Evolutionary conservation across 768 basidiomycete genomes (phyloP).

Genomic region (Macrocybe gigantea): DNA sequence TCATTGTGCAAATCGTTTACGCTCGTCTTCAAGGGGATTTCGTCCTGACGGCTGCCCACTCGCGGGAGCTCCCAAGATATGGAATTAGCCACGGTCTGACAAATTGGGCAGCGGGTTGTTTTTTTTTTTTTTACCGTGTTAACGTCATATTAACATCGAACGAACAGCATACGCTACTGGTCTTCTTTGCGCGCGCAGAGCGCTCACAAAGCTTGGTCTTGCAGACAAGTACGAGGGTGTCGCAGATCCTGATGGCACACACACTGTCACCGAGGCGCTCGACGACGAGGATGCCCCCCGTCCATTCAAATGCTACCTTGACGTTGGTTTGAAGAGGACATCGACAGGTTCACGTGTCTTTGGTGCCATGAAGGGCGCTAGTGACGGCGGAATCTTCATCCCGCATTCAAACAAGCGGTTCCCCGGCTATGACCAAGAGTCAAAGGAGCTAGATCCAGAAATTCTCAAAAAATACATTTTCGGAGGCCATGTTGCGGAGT

Average conservation of each 20-base stretch:
- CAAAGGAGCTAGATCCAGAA: conserved; percentile 91
- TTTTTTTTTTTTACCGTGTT: not conserved
- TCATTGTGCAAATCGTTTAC: conserved; percentile 94
- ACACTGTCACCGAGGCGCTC: conserved; percentile 76
- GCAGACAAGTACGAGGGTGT: conserved; percentile 98
- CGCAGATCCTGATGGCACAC: conserved; percentile 82
- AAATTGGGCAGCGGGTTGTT: conserved; percentile 93
- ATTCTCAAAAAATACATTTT: conserved; percentile 96
- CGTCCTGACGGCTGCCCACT: conserved; percentile 81
- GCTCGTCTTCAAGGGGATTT: conserved; percentile 98
- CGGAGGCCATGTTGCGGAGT: conserved; percentile 97
- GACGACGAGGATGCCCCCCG: conserved; percentile 92
- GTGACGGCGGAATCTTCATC: conserved; percentile 95
- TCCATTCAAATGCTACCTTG: conserved; percentile 99
- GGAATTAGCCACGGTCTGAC: conserved; percentile 98
- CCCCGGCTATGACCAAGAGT: conserved; percentile 94
- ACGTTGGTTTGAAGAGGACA: conserved; percentile 96
- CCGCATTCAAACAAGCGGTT: conserved; percentile 98
- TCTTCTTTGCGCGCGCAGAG: conserved; percentile 90
- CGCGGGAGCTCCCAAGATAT: conserved; percentile 89
- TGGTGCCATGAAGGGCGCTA: conserved; percentile 97
- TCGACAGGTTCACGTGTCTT: conserved; percentile 97
- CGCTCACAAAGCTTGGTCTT: conserved; percentile 90
- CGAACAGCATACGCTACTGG: conserved; percentile 90
- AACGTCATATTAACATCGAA: conserved; percentile 2